Conservation (phyloP, 2,329 filamentous ascomycete species). For the Claviceps capensis region DNA sequence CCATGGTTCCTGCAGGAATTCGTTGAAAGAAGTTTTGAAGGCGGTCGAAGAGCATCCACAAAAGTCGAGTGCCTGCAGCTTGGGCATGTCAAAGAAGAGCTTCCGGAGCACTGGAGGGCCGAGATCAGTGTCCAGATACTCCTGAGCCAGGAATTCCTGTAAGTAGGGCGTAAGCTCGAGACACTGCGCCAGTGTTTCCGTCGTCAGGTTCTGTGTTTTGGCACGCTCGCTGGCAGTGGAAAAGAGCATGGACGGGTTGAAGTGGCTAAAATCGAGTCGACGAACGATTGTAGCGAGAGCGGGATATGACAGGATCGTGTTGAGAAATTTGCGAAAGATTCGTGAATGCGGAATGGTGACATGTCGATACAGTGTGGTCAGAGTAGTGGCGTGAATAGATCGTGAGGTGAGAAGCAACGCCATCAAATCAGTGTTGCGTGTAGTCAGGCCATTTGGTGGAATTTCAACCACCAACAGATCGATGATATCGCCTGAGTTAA, state of each 20-base stretch:
- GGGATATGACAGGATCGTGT: constrained; percentile 52
- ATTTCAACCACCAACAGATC: constrained; percentile 61
- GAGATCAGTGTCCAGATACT: constrained; percentile 68
- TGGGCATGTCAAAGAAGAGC: constrained; percentile 52
- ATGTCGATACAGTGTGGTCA: constrained; percentile 62
- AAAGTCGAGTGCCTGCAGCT: constrained; percentile 58
- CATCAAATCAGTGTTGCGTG: constrained; percentile 67
- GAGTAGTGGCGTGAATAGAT: constrained; percentile 56
- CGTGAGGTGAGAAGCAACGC: constrained; percentile 64
- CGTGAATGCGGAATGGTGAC: constrained; percentile 73
- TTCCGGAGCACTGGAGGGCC: constrained; percentile 54
- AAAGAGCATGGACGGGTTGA: constrained; percentile 67
- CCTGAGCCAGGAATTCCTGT: constrained; percentile 66
- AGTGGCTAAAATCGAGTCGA: constrained; percentile 73
- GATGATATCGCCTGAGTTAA: constrained; percentile 51
- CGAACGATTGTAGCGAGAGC: constrained; percentile 62
- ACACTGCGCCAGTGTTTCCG: constrained; percentile 57
- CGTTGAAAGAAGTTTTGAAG: constrained; percentile 53
- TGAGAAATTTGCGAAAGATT: constrained; percentile 70
- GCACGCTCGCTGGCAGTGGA: constrained; percentile 60
- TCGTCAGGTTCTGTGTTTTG: constrained; percentile 62
- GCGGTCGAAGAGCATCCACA: constrained; percentile 56
- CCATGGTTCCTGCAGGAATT: constrained; percentile 38
- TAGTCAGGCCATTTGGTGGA: constrained; percentile 56
- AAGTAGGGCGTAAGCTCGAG: constrained; percentile 59